These are phyloP conservation scores for Pseudotsuga menziesii DNA, from an alignment of 75 land plant genomes.

Conservation along the genomic window DNA sequence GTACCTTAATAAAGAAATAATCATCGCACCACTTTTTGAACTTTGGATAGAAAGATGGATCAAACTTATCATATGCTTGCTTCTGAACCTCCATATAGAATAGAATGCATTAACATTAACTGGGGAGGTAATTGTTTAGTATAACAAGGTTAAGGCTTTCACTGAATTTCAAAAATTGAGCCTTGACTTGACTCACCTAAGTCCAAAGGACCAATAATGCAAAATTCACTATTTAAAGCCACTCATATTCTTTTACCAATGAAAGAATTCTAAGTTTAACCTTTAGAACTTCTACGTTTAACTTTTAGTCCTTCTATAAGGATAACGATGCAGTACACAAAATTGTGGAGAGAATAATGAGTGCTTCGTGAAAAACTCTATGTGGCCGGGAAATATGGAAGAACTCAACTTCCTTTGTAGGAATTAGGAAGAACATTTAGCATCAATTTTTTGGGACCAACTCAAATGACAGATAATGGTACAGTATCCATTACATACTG, in stretches of 20 bases:
- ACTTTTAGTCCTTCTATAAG: no score
- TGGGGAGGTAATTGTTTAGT: not conserved
- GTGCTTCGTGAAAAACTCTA: not conserved
- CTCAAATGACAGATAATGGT: no score
- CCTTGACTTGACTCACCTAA: not conserved
- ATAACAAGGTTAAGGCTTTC: not conserved
- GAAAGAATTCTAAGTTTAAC: not conserved
- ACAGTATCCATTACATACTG: no score
- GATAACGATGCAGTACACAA: not conserved
- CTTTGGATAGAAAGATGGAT: constrained; percentile 84
- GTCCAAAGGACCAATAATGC: not conserved
- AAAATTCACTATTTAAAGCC: not conserved
- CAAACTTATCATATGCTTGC: constrained; percentile 92
- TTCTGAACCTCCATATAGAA: constrained; percentile 71
- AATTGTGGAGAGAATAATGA: not conserved
- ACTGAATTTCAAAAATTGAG: no score
- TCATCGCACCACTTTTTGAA: constrained; percentile 99
- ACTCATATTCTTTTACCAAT: not conserved
- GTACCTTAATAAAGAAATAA: constrained; percentile 87
- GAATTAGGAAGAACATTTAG: not conserved
- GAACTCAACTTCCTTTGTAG: not conserved
- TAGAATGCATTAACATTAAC: not conserved
- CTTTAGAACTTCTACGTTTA: not conserved
- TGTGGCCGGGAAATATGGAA: not conserved
- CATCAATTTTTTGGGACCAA: no score